Percentiles rank a stretch among this genome's conserved stretches.
phyloP scores from a whole-genome alignment of 2,329 filamentous ascomycete genomes.

The Fusarium sp. region DNA sequence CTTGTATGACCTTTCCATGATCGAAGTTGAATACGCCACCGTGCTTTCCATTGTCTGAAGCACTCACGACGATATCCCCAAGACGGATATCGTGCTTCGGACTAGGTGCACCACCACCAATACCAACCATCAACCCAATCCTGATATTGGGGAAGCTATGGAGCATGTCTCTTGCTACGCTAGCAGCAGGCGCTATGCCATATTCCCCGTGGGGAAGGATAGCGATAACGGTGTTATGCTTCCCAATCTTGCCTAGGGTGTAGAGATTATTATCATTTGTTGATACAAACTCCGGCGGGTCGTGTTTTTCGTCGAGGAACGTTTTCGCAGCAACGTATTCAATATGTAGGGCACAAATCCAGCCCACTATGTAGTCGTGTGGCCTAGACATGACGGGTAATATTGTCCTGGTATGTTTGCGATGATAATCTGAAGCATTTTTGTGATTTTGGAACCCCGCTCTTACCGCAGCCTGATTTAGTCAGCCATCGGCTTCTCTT shows the following conservation, averaged over 20 bases:
- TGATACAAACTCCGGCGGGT: conserved; percentile 36
- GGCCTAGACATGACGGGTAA: neutral
- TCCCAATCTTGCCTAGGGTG: conserved; percentile 22
- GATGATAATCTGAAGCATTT: neutral
- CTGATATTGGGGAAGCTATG: conserved; percentile 46
- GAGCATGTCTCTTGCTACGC: conserved; percentile 45
- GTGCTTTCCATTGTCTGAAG: neutral
- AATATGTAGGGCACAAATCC: conserved; percentile 54
- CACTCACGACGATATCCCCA: conserved; percentile 36
- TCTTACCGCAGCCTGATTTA: neutral
- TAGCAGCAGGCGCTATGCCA: conserved; percentile 26
- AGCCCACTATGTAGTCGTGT: conserved; percentile 52
- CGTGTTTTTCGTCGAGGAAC: conserved; percentile 51
- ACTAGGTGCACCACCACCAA: conserved; percentile 48
- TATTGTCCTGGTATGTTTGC: neutral
- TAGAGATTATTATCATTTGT: conserved; percentile 20
- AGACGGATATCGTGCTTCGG: conserved; percentile 45
- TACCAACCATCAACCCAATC: conserved; percentile 34
- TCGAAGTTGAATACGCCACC: conserved; percentile 38
- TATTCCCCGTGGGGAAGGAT: conserved; percentile 23
- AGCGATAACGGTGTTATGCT: conserved; percentile 34
- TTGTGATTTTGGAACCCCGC: neutral
- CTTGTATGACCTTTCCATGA: conserved; percentile 30
- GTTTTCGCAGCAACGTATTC: conserved; percentile 52
- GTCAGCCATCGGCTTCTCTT: neutral